Base-by-base conservation (phyloP, 1,284 basidiomycete species). In the Cryptococcus depauperatus region DNA sequence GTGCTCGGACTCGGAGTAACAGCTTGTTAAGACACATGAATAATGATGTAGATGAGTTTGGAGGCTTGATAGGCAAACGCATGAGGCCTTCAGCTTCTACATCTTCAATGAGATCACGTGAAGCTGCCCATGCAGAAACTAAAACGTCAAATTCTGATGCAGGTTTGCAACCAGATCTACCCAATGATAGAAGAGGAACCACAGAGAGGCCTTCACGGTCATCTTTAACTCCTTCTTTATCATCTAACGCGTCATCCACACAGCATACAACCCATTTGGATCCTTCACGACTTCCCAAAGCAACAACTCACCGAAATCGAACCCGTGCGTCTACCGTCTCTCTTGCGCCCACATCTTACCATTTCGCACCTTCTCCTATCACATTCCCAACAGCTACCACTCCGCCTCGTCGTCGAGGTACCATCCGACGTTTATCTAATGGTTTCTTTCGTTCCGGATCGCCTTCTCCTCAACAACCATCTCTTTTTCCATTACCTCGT, bases 401-500 rank as follows among this genome's bases (percentile, higher is more conserved):
- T 0, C 67, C 65, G 6, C 64, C 65, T 8, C 59, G 65, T 3
- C 53, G 57, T 13, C 51, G 64, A 25, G 53, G 64, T 1, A 56
- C 58, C 3, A 64, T 61, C 1, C 58, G 68, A 4, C 56, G 62
- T 5, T 30, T 69, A 3, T 66, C 64, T 0, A 63, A 54, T 22
- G 61, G 61, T 8, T 47, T 66, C 4, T 55, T 69, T 26, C 52
- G 58, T 0, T 43, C 58, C 1, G 48, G 49, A 5, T 50, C 59
- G 4, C 54, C 56, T 6, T 64, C 63, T 5, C 61, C 66, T 4
- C 51, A 56, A 37, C 50, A 44, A n/a, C 43, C 51, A 13, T 43
- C 50, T 10, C 52, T 64, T 4, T 63, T 66, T 46, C 65, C 65
- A 8, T 48, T 64, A 2, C 64, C 65, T 5, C 54, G 62, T 9